Percentiles rank a stretch among this genome's conserved stretches.
These are phyloP conservation scores for Nigrograna mackinnonii DNA, from an alignment of 2,329 filamentous ascomycete species.

Conservation along the genomic window DNA sequence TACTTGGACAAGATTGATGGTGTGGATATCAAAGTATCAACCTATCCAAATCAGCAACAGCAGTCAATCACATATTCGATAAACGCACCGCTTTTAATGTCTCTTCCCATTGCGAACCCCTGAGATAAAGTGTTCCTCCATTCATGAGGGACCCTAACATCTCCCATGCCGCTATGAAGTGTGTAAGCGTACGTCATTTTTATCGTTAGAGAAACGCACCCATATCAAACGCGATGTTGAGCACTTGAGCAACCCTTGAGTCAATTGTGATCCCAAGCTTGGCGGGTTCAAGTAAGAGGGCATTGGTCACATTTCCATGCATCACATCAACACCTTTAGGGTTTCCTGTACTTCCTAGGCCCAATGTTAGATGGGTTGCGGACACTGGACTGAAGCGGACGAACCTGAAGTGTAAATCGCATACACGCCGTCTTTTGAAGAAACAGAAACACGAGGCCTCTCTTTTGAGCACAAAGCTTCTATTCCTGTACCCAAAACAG, in stretches of 20 bases:
- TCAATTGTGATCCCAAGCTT: constrained; percentile 55
- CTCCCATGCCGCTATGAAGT: constrained; percentile 59
- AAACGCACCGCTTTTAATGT: constrained; percentile 49
- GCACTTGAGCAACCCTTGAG: constrained; percentile 57
- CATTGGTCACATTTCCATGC: constrained; percentile 59
- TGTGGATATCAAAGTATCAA: constrained; percentile 60
- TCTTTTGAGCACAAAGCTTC: constrained; percentile 16
- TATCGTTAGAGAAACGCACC: constrained; percentile 50
- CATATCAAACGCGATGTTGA: constrained; percentile 66
- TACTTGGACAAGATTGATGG: constrained; percentile 59
- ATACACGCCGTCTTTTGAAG: constrained; percentile 31
- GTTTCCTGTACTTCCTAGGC: constrained; percentile 54
- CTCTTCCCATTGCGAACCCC: constrained; percentile 54
- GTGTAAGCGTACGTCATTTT: not conserved
- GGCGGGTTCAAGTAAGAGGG: constrained; percentile 56
- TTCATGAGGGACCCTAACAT: constrained; percentile 62
- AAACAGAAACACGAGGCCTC: constrained; percentile 19
- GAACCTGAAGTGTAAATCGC: constrained; percentile 57
- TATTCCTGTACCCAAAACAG: constrained; percentile 16
- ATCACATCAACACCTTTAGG: constrained; percentile 64
- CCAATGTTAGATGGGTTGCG: constrained; percentile 5
- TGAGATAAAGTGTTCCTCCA: constrained; percentile 59
- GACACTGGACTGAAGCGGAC: not conserved
- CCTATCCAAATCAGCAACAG: constrained; percentile 30
- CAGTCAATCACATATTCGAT: not conserved